Evolutionary conservation across 192 early-diverging fungal species (phyloP), one percentile per base, ranked within the genome.

Genomic region (Coemansia sp.): DNA sequence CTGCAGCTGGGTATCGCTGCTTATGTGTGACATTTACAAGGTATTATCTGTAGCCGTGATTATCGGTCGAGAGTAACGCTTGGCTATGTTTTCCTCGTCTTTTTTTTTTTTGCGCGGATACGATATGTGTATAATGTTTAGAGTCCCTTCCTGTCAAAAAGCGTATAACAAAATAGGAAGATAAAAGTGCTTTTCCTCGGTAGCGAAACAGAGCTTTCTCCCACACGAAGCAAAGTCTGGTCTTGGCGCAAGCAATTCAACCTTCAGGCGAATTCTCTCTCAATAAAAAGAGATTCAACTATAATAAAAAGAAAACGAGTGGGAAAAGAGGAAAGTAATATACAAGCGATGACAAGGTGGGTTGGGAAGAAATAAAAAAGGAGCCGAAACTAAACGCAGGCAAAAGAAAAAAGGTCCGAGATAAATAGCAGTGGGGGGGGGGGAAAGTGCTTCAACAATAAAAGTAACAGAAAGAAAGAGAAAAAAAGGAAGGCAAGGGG

Each of bases 1-100:
- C 32, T 70, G 62, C 29, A 25, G 49, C 23, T 34, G 32, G 17
- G 15, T 25, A 20, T 35, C 33, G 34, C 55, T 33, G 34, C 15
- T 34, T n/a, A 14, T 25, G 19, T 57, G 55, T 36, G 55, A 57
- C 55, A 57, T 57, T n/a, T 57, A 57, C 50, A 53, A 32, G 9
- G 20, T 36, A 33, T 15, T 2, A 3, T 52, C 22, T 52, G 23
- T 52, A 25, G 1, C 42, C 17, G 42, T 45, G 42, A 45, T 13
- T 45, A 17, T 45, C 15, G 17, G 17, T 13, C 42, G 14, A 45
- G 29, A 45, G 1, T 2, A 45, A 45, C 15, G 42, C 13, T 45
- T 45, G 14, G 14, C 7, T 45, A 5, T 45, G 42, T 45, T 45
- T 8, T 40, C 38, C 38, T 45, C 42, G 42, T 45, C 14, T 1